Evolutionary conservation across 495 filamentous ascomycete species (phyloP), one percentile per base, ranked within the genome.

Genomic region (Letharia columbiana): DNA sequence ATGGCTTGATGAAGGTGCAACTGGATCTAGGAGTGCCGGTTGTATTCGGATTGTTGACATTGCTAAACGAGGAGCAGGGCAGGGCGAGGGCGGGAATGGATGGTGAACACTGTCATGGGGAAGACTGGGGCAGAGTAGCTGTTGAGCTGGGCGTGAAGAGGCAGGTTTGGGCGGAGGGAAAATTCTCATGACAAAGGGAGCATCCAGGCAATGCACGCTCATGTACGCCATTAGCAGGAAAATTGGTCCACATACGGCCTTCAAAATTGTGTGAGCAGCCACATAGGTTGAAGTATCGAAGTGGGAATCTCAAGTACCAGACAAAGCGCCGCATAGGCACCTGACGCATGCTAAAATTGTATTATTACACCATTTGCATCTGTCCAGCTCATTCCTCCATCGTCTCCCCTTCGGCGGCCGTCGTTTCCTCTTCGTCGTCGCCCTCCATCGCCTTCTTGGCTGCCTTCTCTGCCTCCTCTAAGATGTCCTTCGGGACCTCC

Each of bases 1-100:
- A 94, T 50, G 94, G 91, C 13, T 80, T 98, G 69, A 98, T 98
- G 94, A 87, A 89, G 62, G 87, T 98, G 63, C 91, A 94, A 70
- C 77, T 98, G 39, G 93, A 98, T 74, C 84, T 85, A 18, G 90
- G 90, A 20, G 83, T 93, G 40, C 94, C 94, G 31, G 87, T 98
- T 59, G 84, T 98, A 54, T 96, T 98, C 75, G 94, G 94, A 3
- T 80, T 98, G 66, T 80, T 98, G 73, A 98, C 94, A 42, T 86
- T 96, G 49, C 76, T 98, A 66, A 90, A 74, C 52, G 92, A 97
- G 73, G 87, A 93, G 69, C 94, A 98, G 75, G 94, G 89, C 13
- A 80, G 86, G 79, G 87, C 87, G 52, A 83, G 94, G 68, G 94
- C 94, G n/a, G 94, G 94, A 4, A 73, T 96, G 61, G 82, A 78